A percentile compares a stretch with the other conserved stretches of the same genome.
These are phyloP conservation scores for Actinidia chinensis DNA, from an alignment of 179 eudicot species.

Conservation along the genomic window DNA sequence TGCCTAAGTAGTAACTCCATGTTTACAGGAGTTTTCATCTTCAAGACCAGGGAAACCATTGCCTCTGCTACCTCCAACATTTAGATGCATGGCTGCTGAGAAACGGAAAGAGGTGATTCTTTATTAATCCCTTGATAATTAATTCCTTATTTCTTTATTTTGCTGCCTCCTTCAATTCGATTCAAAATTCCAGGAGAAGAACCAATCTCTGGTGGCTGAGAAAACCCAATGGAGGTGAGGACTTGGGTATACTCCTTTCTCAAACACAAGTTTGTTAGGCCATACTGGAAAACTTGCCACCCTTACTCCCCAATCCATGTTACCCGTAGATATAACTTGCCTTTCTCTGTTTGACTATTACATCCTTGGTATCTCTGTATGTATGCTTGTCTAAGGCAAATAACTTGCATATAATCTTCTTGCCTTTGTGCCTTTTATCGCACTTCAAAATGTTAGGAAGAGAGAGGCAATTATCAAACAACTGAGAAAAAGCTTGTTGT, in stretches of 20 bases:
- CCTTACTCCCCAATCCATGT: neutral
- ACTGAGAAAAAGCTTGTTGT: constrained; percentile 64
- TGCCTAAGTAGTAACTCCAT: too few relatives aligned
- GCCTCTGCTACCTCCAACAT: constrained; percentile 82
- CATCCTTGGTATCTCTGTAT: neutral
- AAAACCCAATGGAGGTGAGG: constrained; percentile 70
- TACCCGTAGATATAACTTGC: neutral
- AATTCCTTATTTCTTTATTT: neutral
- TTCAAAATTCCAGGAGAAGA: constrained; percentile 81
- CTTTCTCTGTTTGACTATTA: neutral
- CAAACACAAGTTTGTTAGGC: neutral
- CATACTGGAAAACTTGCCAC: neutral
- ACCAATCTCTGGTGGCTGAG: constrained; percentile 85
- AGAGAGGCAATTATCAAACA: constrained; percentile 72
- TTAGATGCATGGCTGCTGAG: constrained; percentile 75
- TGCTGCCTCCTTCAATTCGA: constrained; percentile 43
- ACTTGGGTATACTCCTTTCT: constrained; percentile 52
- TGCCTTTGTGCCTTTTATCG: constrained; percentile 11
- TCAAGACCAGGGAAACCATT: constrained; percentile 48
- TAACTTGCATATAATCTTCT: neutral
- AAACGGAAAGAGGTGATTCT: constrained; percentile 77
- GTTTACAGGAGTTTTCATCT: too few relatives aligned
- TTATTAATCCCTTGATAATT: constrained; percentile 3
- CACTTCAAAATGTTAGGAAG: constrained; percentile 51
- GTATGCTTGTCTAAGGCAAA: constrained; percentile 1